These are phyloP conservation scores for Kickxella alabastrina DNA, from an alignment of 192 early-diverging fungal genomes.

Conservation along the genomic window DNA sequence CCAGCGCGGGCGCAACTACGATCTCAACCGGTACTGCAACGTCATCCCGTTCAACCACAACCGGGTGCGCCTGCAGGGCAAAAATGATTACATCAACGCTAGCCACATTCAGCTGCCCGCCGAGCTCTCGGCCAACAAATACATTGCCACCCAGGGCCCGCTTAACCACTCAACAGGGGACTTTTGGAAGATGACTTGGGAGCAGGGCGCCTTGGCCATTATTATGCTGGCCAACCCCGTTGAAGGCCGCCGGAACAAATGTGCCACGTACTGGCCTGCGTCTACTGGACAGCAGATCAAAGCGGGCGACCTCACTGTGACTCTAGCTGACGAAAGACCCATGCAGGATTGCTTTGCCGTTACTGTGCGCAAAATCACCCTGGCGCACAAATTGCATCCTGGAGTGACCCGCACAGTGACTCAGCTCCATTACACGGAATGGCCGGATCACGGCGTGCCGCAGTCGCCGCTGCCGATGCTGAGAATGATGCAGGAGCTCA, in stretches of 20 bases:
- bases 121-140: slow-evolving; percentile 39
- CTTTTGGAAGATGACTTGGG: slow-evolving; percentile 89
- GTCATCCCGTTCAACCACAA: slow-evolving; percentile 81
- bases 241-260: slow-evolving; percentile 67
- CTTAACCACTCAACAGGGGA: slow-evolving; percentile 64
- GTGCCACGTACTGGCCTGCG: slow-evolving; percentile 78
- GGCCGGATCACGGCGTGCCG: slow-evolving; percentile 82
- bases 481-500: slow-evolving; percentile 26
- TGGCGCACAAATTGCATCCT: slow-evolving; percentile 23
- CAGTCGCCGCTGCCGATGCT: slow-evolving; percentile 51
- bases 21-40: slow-evolving; percentile 78
- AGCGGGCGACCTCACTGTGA: slow-evolving; percentile 9
- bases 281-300: neutral
- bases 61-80: slow-evolving; percentile 56
- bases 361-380: slow-evolving; percentile 29
- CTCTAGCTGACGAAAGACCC: slow-evolving; percentile 36
- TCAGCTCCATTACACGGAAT: slow-evolving; percentile 71
- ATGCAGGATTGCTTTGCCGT: slow-evolving; percentile 50
- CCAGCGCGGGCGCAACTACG: slow-evolving; percentile 34
- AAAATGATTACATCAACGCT: slow-evolving; percentile 80
- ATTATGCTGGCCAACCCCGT: slow-evolving; percentile 83
- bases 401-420: slow-evolving; percentile 46
- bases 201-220: slow-evolving; percentile 65
- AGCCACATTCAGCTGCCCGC: slow-evolving; percentile 56
- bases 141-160: slow-evolving; percentile 88